Evolutionary conservation across 108 stramenopile species (phyloP).

Genomic region (Skeletonema costatum): DNA sequence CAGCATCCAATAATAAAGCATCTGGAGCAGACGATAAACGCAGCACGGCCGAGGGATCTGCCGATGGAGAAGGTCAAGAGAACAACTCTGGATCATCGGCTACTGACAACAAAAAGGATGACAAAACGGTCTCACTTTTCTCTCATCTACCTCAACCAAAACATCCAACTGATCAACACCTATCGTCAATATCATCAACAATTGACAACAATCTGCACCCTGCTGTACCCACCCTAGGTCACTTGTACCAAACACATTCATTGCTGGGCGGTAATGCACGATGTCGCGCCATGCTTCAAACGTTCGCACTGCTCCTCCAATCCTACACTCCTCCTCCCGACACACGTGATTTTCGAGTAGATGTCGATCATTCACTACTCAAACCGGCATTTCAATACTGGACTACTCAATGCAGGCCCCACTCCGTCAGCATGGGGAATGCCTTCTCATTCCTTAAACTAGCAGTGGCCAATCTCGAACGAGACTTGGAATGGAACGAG

Average conservation of each 20-base stretch:
- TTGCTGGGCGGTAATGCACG: slow-evolving; percentile 91
- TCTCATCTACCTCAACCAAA: slow-evolving; percentile 87
- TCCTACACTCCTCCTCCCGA: slow-evolving; percentile 64
- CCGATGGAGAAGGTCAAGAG: slow-evolving; percentile 3
- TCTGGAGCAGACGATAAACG: slow-evolving; percentile 9
- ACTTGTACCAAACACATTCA: slow-evolving; percentile 77
- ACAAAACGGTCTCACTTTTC: slow-evolving; percentile 76
- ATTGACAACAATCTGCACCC: slow-evolving; percentile 69
- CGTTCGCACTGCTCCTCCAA: slow-evolving; percentile 67
- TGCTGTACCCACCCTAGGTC: slow-evolving; percentile 81
- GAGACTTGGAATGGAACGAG: slow-evolving; percentile 80
- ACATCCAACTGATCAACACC: slow-evolving; percentile 18
- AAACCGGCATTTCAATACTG: slow-evolving; percentile 92
- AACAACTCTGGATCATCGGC: neutral
- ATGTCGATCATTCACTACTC: slow-evolving; percentile 81
- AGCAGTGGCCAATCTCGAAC: slow-evolving; percentile 84
- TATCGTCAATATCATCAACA: slow-evolving; percentile 17
- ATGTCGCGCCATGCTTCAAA: slow-evolving; percentile 90
- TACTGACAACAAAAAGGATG: slow-evolving; percentile 9
- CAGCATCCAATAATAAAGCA: neutral
- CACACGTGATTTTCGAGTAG: slow-evolving; percentile 66
- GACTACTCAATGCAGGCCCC: slow-evolving; percentile 89
- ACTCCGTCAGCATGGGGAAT: slow-evolving; percentile 96
- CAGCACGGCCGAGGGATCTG: slow-evolving; percentile 2
- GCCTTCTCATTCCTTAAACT: slow-evolving; percentile 91